These are phyloP conservation scores for Cytospora mali DNA, from an alignment of 2,329 filamentous ascomycete species.

Conservation along the genomic window DNA sequence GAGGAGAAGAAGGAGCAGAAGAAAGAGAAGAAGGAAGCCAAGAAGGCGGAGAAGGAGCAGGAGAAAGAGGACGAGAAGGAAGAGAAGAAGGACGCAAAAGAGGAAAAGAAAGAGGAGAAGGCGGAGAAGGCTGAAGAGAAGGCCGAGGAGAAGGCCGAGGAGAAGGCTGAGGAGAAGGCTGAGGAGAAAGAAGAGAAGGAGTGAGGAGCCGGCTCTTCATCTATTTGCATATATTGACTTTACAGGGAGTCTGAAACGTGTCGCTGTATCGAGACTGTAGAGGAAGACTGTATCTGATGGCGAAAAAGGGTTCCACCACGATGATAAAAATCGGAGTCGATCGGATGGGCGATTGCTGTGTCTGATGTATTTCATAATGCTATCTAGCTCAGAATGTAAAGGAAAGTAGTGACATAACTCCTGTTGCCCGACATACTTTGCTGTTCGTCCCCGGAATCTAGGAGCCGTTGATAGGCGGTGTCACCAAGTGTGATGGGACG, in stretches of 20 bases:
- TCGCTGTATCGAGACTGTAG: not conserved
- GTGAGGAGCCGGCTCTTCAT: not conserved
- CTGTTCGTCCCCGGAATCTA: too few species aligned
- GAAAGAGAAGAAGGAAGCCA: constrained; percentile 3
- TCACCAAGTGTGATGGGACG: too few species aligned
- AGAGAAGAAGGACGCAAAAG: not conserved
- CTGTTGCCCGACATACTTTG: not conserved
- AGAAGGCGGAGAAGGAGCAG: constrained; percentile 16
- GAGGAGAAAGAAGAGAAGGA: not conserved
- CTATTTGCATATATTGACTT: not conserved
- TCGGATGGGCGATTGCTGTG: not conserved
- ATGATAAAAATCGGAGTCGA: not conserved
- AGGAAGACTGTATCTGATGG: not conserved
- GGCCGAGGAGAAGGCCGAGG: not conserved
- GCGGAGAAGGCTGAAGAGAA: not conserved
- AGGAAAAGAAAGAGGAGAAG: not conserved
- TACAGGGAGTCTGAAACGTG: not conserved
- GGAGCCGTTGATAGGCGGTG: not conserved
- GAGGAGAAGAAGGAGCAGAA: constrained; percentile 30
- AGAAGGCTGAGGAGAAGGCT: not conserved
- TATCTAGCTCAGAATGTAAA: not conserved
- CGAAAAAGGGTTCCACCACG: not conserved
- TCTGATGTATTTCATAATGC: not conserved
- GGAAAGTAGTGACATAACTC: not conserved
- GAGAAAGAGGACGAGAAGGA: constrained; percentile 32